These are phyloP conservation scores for Ophiostoma quercus DNA, from an alignment of 2,329 filamentous ascomycete species.

Conservation along the genomic window DNA sequence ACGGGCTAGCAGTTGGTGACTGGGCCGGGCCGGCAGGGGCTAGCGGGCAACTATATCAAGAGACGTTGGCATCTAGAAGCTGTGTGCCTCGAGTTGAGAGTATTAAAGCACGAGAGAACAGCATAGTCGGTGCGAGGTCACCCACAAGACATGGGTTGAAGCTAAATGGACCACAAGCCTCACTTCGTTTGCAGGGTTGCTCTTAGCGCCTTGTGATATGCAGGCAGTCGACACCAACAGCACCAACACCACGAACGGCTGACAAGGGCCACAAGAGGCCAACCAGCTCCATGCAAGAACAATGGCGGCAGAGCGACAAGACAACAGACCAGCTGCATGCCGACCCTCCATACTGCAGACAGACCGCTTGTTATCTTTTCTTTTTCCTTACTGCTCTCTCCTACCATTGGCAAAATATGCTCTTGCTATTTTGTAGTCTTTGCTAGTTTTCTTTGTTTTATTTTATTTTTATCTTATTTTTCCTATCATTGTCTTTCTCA, in stretches of 20 bases:
- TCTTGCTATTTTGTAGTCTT: not conserved
- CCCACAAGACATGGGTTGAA: not conserved
- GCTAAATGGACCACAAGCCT: not conserved
- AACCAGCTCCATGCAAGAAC: not conserved
- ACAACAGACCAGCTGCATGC: not conserved
- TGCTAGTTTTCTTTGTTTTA: not conserved
- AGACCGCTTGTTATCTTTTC: not conserved
- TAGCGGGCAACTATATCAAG: not conserved
- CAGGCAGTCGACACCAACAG: not conserved
- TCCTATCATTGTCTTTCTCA: not conserved
- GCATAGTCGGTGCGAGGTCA: not conserved
- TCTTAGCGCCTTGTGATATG: constrained; percentile 2
- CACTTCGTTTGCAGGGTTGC: not conserved
- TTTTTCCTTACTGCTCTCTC: not conserved
- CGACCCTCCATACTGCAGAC: not conserved
- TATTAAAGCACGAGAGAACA: not conserved
- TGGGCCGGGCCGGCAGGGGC: too few species aligned
- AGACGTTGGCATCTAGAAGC: not conserved
- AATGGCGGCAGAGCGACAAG: not conserved
- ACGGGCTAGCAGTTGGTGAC: not conserved
- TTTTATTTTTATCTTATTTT: not conserved
- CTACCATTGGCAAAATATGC: not conserved
- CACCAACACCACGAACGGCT: constrained; percentile 6
- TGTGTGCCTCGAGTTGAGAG: not conserved
- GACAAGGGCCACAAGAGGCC: not conserved